Evolutionary conservation across 2,329 filamentous ascomycete species (phyloP).

Genomic region (Madurella mycetomatis): DNA sequence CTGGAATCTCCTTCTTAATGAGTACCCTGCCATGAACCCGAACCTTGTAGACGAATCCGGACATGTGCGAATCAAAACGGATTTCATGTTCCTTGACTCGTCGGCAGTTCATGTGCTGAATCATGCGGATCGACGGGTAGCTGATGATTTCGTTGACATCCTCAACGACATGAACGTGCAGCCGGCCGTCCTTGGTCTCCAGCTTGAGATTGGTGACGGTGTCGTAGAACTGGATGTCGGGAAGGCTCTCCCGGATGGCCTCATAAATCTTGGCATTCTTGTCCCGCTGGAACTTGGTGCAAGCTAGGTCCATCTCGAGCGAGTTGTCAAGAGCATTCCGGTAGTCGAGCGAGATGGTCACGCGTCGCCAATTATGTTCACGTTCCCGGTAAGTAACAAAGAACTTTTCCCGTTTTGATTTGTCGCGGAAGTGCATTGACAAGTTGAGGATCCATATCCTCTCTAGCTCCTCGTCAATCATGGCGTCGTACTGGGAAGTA

Average conservation of each 20-base stretch:
- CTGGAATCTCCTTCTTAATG: slow-evolving; percentile 98
- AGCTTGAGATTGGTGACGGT: slow-evolving; percentile 95
- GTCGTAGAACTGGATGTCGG: slow-evolving; percentile 93
- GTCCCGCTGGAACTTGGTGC: slow-evolving; percentile 78
- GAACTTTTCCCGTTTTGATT: slow-evolving; percentile 91
- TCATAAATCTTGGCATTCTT: slow-evolving; percentile 93
- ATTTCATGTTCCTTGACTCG: slow-evolving; percentile 69
- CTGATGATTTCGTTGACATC: slow-evolving; percentile 91
- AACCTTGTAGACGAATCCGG: slow-evolving; percentile 96
- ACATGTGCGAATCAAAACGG: slow-evolving; percentile 85
- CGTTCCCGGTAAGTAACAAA: slow-evolving; percentile 90
- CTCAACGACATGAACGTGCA: slow-evolving; percentile 97
- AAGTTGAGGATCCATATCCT: slow-evolving; percentile 86
- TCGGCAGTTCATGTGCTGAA: slow-evolving; percentile 66
- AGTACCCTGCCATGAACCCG: slow-evolving; percentile 61
- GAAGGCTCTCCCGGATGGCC: slow-evolving; percentile 83
- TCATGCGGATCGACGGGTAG: slow-evolving; percentile 69
- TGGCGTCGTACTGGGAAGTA: slow-evolving; percentile 53
- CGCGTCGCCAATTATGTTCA: slow-evolving; percentile 73
- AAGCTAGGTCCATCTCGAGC: slow-evolving; percentile 75
- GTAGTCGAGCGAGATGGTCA: slow-evolving; percentile 94
- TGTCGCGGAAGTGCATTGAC: slow-evolving; percentile 96
- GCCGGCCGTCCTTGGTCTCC: slow-evolving; percentile 77
- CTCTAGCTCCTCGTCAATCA: slow-evolving; percentile 78
- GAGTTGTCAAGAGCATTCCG: slow-evolving; percentile 73